phyloP scores from a whole-genome alignment of 116 monocot genomes.

The Cymodocea nodosa region DNA sequence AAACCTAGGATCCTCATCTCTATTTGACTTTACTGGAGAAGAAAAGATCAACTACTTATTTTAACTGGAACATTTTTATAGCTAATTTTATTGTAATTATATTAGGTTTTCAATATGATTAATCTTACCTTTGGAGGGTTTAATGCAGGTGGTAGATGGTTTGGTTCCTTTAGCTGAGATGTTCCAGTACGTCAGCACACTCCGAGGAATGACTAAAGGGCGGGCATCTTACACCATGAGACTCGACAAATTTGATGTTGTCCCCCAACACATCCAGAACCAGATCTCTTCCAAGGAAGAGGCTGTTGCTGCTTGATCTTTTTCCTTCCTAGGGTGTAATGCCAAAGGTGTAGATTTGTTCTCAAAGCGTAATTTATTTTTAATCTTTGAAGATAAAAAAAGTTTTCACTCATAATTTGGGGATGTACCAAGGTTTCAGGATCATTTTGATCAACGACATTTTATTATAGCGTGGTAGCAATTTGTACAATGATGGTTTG shows the following conservation, averaged over 20 bases:
- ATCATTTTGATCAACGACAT: background rate
- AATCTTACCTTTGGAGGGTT: background rate
- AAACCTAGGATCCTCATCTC: no score
- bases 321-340: background rate
- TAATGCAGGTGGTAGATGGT: conserved; percentile 74
- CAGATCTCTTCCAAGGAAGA: conserved; percentile 62
- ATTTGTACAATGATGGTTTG: background rate
- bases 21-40: no score
- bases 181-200: conserved; percentile 93
- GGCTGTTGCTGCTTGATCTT: conserved; percentile 47
- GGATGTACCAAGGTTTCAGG: no score
- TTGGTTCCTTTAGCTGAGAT: conserved; percentile 94
- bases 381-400: background rate
- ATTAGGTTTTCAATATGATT: background rate
- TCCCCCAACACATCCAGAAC: conserved; percentile 89
- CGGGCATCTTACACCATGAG: conserved; percentile 94
- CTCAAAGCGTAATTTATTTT: background rate
- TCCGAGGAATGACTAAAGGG: conserved; percentile 91
- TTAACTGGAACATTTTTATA: no score
- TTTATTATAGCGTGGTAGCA: background rate
- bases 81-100: background rate
- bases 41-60: no score
- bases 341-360: background rate
- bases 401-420: no score
- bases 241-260: conserved; percentile 78